These are phyloP conservation scores for Suillus sp. DNA, from an alignment of 768 basidiomycete genomes.

Conservation along the genomic window DNA sequence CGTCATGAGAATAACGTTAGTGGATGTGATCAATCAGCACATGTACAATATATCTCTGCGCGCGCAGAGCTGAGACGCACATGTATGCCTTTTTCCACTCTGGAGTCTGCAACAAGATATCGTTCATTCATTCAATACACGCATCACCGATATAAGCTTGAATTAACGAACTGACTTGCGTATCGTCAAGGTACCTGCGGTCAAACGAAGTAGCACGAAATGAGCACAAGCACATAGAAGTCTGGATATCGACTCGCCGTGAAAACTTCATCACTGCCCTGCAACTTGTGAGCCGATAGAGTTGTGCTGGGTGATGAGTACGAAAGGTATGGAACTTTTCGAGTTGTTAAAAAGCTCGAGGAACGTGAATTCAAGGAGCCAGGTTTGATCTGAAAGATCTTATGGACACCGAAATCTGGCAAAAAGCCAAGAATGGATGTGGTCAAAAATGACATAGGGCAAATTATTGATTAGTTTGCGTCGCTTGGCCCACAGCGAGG, in stretches of 20 bases:
- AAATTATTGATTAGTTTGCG: neutral
- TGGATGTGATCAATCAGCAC: constrained; percentile 4
- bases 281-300: neutral
- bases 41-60: neutral
- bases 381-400: neutral
- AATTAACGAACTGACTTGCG: constrained; percentile 48
- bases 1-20: neutral
- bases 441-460: neutral
- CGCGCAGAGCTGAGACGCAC: constrained; percentile 20
- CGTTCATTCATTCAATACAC: constrained; percentile 10
- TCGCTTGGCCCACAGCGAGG: neutral
- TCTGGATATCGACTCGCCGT: constrained; percentile 39
- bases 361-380: neutral
- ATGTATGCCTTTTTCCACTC: constrained; percentile 51
- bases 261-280: constrained; percentile 56
- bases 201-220: constrained; percentile 4
- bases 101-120: constrained; percentile 49
- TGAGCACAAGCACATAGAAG: neutral
- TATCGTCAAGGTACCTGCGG: constrained; percentile 66
- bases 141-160: neutral
- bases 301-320: neutral
- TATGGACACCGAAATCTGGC: constrained; percentile 7
- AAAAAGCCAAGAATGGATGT: constrained; percentile 1
- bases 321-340: neutral
- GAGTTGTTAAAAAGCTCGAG: neutral